Evolutionary conservation across 176 grass and related monocot genomes (phyloP).

Genomic region (Avena eriantha): DNA sequence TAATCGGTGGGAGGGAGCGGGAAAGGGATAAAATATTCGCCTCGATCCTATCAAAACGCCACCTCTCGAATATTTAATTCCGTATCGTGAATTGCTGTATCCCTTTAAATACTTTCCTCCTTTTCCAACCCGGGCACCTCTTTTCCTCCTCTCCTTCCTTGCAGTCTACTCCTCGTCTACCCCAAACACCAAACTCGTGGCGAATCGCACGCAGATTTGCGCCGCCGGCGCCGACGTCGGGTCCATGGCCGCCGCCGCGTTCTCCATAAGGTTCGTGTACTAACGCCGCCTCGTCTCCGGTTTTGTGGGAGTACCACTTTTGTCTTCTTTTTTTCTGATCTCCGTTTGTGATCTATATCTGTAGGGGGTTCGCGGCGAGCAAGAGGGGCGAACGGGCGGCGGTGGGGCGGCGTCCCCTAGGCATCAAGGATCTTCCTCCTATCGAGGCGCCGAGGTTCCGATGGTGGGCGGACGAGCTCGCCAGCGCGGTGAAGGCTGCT

Average conservation of each 20-base stretch:
- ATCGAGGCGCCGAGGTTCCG: constrained; percentile 49
- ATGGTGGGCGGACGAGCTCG: constrained; percentile 68
- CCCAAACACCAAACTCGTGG: too few species aligned
- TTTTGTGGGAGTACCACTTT: neutral
- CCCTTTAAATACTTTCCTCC: constrained; percentile 39
- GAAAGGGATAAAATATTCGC: constrained; percentile 31
- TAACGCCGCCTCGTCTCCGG: neutral
- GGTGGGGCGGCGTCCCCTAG: neutral
- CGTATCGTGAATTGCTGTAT: neutral
- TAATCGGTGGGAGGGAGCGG: constrained; percentile 14
- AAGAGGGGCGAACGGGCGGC: constrained; percentile 20
- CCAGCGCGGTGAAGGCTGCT: neutral
- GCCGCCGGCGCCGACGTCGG: neutral
- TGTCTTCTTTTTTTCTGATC: neutral
- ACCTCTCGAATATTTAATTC: neutral
- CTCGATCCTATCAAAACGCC: neutral
- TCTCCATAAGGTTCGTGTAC: constrained; percentile 57
- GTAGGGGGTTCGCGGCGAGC: constrained; percentile 47
- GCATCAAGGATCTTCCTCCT: constrained; percentile 40
- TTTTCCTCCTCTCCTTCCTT: neutral
- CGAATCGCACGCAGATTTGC: constrained; percentile 11
- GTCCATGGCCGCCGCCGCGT: constrained; percentile 45
- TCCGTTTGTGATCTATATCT: neutral
- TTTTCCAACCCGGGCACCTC: neutral
- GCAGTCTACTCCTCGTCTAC: constrained; percentile 20